Evolutionary conservation across 2,329 filamentous ascomycete species (phyloP).

Genomic region (Ophiognomonia clavigignenti-juglandacearum): DNA sequence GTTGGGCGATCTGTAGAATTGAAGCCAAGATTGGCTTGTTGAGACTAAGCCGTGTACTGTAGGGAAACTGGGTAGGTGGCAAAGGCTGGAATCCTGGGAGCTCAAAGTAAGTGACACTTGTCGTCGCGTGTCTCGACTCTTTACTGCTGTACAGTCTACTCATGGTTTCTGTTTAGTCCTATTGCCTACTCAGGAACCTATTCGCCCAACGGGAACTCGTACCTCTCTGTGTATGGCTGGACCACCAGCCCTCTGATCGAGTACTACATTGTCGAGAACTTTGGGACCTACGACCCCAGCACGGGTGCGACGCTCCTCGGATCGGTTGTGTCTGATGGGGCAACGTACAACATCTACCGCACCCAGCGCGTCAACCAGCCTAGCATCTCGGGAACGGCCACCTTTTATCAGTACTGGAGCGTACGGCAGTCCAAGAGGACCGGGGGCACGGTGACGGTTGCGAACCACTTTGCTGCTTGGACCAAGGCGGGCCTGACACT

Average conservation of each 20-base stretch:
- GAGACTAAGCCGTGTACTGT: background rate
- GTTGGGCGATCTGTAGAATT: no score
- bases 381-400: slow-evolving; percentile 41
- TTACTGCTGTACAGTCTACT: background rate
- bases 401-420: slow-evolving; percentile 48
- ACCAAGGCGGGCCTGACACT: slow-evolving; percentile 36
- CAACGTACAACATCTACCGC: slow-evolving; percentile 31
- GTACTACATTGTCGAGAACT: slow-evolving; percentile 34
- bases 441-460: slow-evolving; percentile 44
- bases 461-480: slow-evolving; percentile 52
- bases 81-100: slow-evolving; percentile 44
- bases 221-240: slow-evolving; percentile 32
- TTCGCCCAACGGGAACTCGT: slow-evolving; percentile 22
- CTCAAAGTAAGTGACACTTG: slow-evolving; percentile 22
- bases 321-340: slow-evolving; percentile 28
- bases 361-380: slow-evolving; percentile 34
- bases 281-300: slow-evolving; percentile 37
- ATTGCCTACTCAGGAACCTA: slow-evolving; percentile 18
- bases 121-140: background rate
- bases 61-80: slow-evolving; percentile 42
- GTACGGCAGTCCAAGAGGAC: slow-evolving; percentile 42
- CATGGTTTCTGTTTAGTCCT: background rate
- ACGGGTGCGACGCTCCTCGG: slow-evolving; percentile 29
- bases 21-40: no score
- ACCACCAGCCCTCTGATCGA: slow-evolving; percentile 33